These are phyloP conservation scores for Sphagnum magellanicum DNA, from an alignment of 228 moss, liverwort and hornwort species.

Conservation along the genomic window DNA sequence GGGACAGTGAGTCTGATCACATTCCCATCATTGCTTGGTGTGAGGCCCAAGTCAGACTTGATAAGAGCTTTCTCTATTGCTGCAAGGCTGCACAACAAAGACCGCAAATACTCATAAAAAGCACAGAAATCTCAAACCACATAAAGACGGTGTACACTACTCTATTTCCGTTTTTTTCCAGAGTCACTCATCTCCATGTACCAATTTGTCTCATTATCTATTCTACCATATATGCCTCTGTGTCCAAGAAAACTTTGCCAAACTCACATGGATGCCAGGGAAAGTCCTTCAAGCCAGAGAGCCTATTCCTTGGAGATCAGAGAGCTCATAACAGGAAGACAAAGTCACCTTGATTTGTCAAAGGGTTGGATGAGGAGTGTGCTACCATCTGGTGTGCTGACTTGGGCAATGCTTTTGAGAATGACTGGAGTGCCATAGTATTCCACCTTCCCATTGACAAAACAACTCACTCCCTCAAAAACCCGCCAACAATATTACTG, in stretches of 20 bases:
- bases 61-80: conserved; percentile 85
- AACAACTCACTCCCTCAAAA: background rate
- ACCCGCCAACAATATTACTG: too few relatives aligned
- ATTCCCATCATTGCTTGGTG: conserved; percentile 83
- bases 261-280: too few relatives aligned
- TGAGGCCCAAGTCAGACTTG: conserved; percentile 85
- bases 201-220: too few relatives aligned
- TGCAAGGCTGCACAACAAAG: conserved; percentile 42
- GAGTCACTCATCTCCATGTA: too few relatives aligned
- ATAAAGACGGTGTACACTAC: too few relatives aligned
- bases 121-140: too few relatives aligned
- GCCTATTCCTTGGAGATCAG: too few relatives aligned
- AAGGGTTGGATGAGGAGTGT: conserved; percentile 86
- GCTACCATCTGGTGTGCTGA: conserved; percentile 88
- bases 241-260: too few relatives aligned
- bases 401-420: conserved; percentile 93
- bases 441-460: conserved; percentile 55
- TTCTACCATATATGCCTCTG: too few relatives aligned
- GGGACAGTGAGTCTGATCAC: conserved; percentile 88
- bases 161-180: too few relatives aligned
- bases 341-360: conserved; percentile 81
- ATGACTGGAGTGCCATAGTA: conserved; percentile 80
- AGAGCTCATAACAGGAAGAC: too few relatives aligned
- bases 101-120: conserved; percentile 1
- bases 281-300: too few relatives aligned